Evolutionary conservation across 2,329 filamentous ascomycete genomes (phyloP).

Genomic region (Incumbomyces lentus): DNA sequence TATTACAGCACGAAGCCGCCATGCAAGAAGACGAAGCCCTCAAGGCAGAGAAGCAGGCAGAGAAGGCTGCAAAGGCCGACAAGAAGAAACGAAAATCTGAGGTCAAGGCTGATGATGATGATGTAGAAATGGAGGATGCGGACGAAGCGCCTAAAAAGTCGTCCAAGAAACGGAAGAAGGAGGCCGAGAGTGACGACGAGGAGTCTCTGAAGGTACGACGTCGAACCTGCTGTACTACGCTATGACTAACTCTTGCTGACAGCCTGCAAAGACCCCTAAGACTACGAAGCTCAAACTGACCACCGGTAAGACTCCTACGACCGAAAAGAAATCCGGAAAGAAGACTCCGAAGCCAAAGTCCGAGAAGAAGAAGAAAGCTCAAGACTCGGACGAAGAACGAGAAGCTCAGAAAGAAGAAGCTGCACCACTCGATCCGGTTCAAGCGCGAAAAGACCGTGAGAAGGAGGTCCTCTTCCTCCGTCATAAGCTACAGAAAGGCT

Average conservation of each 20-base stretch:
- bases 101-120: constrained; percentile 27
- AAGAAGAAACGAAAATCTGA: constrained; percentile 40
- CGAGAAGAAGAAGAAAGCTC: constrained; percentile 51
- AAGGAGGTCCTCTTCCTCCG: constrained; percentile 78
- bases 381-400: constrained; percentile 47
- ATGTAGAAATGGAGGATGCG: constrained; percentile 37
- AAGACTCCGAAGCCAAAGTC: constrained; percentile 44
- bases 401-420: constrained; percentile 40
- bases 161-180: constrained; percentile 74
- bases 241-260: constrained; percentile 10
- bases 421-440: constrained; percentile 43
- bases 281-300: constrained; percentile 44
- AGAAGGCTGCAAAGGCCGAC: constrained; percentile 46
- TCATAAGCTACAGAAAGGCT: constrained; percentile 89
- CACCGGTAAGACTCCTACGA: constrained; percentile 48
- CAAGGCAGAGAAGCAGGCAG: constrained; percentile 53
- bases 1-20: constrained; percentile 50
- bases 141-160: constrained; percentile 45
- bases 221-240: background rate
- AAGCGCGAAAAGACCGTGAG: constrained; percentile 44
- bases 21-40: constrained; percentile 50
- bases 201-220: constrained; percentile 58
- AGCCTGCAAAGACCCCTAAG: constrained; percentile 59
- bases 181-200: constrained; percentile 55
- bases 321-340: constrained; percentile 36